phyloP scores from a whole-genome alignment of 2,329 filamentous ascomycete genomes.

The Fusarium sp. region DNA sequence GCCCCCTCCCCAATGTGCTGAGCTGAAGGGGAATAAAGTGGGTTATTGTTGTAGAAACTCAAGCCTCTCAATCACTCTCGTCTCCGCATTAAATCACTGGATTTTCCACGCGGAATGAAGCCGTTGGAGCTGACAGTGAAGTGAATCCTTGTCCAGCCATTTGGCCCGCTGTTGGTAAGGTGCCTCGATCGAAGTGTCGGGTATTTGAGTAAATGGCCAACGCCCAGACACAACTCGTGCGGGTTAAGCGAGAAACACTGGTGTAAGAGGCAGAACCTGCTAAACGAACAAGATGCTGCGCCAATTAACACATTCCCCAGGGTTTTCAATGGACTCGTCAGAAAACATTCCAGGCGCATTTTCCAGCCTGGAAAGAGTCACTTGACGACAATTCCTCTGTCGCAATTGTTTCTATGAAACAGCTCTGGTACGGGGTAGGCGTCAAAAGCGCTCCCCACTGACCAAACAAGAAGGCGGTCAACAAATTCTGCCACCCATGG shows the following conservation, averaged over 20 bases:
- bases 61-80: neutral
- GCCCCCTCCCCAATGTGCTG: neutral
- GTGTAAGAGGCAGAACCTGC: neutral
- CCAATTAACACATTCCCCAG: too few species aligned
- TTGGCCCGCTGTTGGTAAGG: neutral
- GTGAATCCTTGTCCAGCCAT: neutral
- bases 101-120: neutral
- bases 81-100: neutral
- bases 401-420: neutral
- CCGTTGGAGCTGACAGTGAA: too few species aligned
- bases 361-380: neutral
- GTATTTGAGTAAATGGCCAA: neutral
- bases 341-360: neutral
- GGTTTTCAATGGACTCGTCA: neutral
- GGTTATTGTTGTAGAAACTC: neutral
- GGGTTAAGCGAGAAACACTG: neutral
- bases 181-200: neutral
- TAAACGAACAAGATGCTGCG: too few species aligned
- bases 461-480: conserved; percentile 36
- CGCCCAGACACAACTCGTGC: neutral
- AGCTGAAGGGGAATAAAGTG: neutral
- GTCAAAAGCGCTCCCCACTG: neutral
- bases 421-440: neutral
- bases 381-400: neutral
- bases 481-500: conserved; percentile 36